Evolutionary conservation across 164 flowering plant species (phyloP), one percentile per base, ranked within the genome.

Genomic region (Nymphaea colorata): DNA sequence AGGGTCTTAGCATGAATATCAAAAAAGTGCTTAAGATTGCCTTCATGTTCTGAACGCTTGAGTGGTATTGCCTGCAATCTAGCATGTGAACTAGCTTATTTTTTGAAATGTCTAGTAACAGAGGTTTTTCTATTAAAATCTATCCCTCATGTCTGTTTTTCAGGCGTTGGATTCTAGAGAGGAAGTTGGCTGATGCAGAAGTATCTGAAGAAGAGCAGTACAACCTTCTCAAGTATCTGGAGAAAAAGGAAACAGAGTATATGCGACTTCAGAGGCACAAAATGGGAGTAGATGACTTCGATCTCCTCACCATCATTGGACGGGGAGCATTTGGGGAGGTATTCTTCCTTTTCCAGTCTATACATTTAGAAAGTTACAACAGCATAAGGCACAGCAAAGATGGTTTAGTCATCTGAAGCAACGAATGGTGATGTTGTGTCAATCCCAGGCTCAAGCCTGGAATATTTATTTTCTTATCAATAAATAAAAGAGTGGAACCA

Each of bases 261-360:
- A 81, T 81, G 84, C 82, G 84, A 44, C 75, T 79, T 62, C 84
- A 81, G 61, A 76, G 84, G 62, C 84, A 77, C 71, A 81, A 79
- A 69, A 81, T 81, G 81, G 79, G 82, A 59, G 82, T 74, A 64
- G 84, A 81, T 70, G 84, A 81, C 70, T 81, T 81, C 74, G 84
- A 71, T 36, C 78, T 79, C 16, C 64, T 81, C 64, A 81, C 82
- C 4, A 81, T 81, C 43, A 81, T 81, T 63, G 84, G 84, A 69
- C 74, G 79, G 67, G 84, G 84, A 70, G 84, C 84, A 60, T 81
- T 81, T 74, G 84, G 84, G 8, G 84, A 81, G 82, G 84, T 81
- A 42, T 62, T 10, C 73, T 6, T 67, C 53, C 57, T 42, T 8
- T 17, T 17, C 2, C 17, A 45, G 43, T 17, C 8, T 61, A 8